Base-by-base conservation (phyloP, 805 yeast genomes). In the Jamesozyma rosinii region DNA sequence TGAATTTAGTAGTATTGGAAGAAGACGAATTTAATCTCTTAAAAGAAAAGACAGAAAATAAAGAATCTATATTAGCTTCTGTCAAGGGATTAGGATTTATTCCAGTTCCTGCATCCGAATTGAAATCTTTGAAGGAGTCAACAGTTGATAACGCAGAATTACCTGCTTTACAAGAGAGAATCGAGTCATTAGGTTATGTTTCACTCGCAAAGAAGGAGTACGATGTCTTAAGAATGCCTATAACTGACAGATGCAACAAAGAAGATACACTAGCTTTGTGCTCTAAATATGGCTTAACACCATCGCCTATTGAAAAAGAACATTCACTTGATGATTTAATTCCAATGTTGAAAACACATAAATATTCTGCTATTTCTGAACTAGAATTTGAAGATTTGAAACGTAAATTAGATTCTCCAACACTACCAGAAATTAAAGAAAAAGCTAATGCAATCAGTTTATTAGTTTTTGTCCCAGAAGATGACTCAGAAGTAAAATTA, bases 281-380 rank as follows among this genome's bases (percentile, higher is more conserved):
- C 37, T 46, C 51, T 11, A 49, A 49, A 34, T 46, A 45, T 26
- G 42, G 38, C n/a, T 26, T 55, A 18, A 37, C 36, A 20, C 47
- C 55, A 2, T 4, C 51, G 15, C 18, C 53, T 4, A 19, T 20
- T 5, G 47, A 36, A n/a, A 27, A 44, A 20, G 37, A 43, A 19
- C 38, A 45, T 37, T 42, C 49, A 51, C 53, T 53, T 35, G 49
- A 42, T 3, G 43, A 46, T 19, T 40, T 53, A 50, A 18, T 55
- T 46, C 10, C 37, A 13, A 38, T 27, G 27, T 41, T 52, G 24
- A 41, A 17, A 39, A 35, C 46, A 15, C 10, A 33, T 14, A 61
- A 61, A 4, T 46, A 41, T 32, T 41, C 44, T 5, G 49, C 51
- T 13, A 13, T 55, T 13, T 43, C 52, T 4, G 37, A 22, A 20